Percentiles rank a stretch among this genome's conserved stretches.
Evolutionary conservation across 305 asterid species (phyloP).

Genomic region (Withania somnifera): DNA sequence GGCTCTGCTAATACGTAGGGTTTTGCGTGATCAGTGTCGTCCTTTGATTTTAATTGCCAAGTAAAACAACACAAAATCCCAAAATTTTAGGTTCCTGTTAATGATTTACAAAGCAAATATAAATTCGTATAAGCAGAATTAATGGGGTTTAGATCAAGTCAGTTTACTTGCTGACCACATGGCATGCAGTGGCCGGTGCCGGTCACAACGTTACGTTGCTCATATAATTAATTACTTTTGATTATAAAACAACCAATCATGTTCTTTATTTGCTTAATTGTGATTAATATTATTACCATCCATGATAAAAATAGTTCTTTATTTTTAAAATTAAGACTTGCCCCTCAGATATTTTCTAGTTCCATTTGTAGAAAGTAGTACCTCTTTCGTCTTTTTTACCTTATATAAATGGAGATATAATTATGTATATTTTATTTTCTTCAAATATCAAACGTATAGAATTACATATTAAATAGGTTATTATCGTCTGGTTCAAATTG

Average conservation of each 20-base stretch:
- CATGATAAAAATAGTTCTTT: not conserved
- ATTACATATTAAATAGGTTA: too few relatives aligned
- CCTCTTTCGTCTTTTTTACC: too few relatives aligned
- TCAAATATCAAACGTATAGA: too few relatives aligned
- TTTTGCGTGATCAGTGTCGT: too few relatives aligned
- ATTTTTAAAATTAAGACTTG: too few relatives aligned
- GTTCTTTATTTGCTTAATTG: not conserved
- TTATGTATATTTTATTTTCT: too few relatives aligned
- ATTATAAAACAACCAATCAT: not conserved
- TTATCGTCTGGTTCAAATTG: too few relatives aligned
- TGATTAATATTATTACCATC: not conserved
- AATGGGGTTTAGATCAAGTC: not conserved
- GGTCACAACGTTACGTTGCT: not conserved
- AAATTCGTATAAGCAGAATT: not conserved
- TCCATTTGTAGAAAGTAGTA: too few relatives aligned
- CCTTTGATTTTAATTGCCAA: not conserved
- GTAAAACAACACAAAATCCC: not conserved
- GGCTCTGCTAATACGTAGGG: too few relatives aligned
- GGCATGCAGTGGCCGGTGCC: not conserved
- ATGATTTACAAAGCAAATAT: not conserved
- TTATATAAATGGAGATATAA: too few relatives aligned
- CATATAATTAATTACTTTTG: not conserved
- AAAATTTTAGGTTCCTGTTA: not conserved
- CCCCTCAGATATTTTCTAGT: too few relatives aligned
- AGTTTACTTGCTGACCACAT: not conserved